Evolutionary conservation across 495 filamentous ascomycete species (phyloP).

Genomic region (Aspergillus baeticus): DNA sequence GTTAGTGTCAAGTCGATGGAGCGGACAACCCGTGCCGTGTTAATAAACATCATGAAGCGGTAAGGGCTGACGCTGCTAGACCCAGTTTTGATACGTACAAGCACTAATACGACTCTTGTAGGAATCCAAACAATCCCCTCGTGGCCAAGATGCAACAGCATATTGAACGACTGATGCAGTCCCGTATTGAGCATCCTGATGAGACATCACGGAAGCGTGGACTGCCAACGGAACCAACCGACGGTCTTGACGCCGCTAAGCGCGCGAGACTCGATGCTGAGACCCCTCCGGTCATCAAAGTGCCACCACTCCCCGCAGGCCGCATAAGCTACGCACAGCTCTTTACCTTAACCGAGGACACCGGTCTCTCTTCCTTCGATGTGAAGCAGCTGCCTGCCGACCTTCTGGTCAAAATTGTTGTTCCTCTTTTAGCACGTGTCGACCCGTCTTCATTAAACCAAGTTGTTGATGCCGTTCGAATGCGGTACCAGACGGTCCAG

Average conservation of each 20-base stretch:
- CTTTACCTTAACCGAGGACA: conserved; percentile 78
- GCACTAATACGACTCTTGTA: conserved; percentile 32
- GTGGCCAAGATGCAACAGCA: conserved; percentile 75
- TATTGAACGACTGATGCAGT: conserved; percentile 72
- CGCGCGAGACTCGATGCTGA: conserved; percentile 64
- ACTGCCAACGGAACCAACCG: conserved; percentile 61
- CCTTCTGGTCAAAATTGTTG: conserved; percentile 71
- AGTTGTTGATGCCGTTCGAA: conserved; percentile 62
- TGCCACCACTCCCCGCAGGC: conserved; percentile 68
- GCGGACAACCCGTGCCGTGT: conserved; percentile 78
- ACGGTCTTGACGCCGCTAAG: conserved; percentile 69
- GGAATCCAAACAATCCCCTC: conserved; percentile 68
- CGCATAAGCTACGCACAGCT: conserved; percentile 74
- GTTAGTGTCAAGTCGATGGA: conserved; percentile 91
- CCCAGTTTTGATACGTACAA: background rate
- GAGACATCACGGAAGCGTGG: conserved; percentile 70
- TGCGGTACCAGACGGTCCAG: conserved; percentile 43
- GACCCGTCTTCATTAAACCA: conserved; percentile 62
- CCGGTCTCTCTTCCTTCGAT: conserved; percentile 73
- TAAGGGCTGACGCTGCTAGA: conserved; percentile 33
- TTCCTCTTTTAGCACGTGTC: conserved; percentile 64
- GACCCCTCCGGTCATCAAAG: conserved; percentile 48
- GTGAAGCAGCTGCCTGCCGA: conserved; percentile 72
- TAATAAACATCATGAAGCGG: conserved; percentile 78
- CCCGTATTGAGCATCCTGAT: conserved; percentile 71